These are phyloP conservation scores for Miamiensis avidus DNA, from an alignment of 169 alveolate species.

Conservation along the genomic window DNA sequence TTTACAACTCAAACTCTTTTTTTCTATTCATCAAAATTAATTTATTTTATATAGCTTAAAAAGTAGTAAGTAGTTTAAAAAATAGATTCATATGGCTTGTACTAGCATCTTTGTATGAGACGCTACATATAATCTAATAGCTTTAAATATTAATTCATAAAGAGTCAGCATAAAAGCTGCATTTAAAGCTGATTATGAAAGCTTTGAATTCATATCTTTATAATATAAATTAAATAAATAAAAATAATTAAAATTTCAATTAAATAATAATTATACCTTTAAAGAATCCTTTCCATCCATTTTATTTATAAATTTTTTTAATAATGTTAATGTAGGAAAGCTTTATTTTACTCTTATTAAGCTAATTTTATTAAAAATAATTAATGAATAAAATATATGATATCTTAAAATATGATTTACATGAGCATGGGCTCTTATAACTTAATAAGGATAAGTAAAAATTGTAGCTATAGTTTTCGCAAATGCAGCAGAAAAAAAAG, in stretches of 20 bases:
- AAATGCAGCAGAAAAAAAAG: conserved; percentile 37
- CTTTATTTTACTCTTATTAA: conserved; percentile 3
- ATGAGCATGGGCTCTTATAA: conserved; percentile 18
- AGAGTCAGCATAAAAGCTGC: conserved; percentile 23
- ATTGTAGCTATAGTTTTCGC: conserved; percentile 43
- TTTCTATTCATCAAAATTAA: no score
- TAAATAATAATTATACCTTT: conserved; percentile 1
- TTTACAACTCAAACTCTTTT: no score
- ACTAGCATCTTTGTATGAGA: not conserved
- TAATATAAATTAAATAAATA: not conserved
- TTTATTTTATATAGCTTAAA: no score
- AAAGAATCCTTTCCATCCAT: conserved; percentile 23
- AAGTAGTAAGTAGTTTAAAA: no score
- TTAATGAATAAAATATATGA: not conserved
- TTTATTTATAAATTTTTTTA: conserved; percentile 5
- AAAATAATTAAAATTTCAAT: no score
- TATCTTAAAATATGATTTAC: not conserved
- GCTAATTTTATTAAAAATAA: not conserved
- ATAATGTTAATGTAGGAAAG: not conserved
- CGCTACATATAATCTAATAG: no score
- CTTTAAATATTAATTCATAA: not conserved
- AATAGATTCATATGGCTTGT: no score
- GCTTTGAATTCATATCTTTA: conserved; percentile 9
- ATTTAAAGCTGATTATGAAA: conserved; percentile 11
- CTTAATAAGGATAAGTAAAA: conserved; percentile 29